Evolutionary conservation across 495 filamentous ascomycete species (phyloP).

Genomic region (Hypoxylon perforatum): DNA sequence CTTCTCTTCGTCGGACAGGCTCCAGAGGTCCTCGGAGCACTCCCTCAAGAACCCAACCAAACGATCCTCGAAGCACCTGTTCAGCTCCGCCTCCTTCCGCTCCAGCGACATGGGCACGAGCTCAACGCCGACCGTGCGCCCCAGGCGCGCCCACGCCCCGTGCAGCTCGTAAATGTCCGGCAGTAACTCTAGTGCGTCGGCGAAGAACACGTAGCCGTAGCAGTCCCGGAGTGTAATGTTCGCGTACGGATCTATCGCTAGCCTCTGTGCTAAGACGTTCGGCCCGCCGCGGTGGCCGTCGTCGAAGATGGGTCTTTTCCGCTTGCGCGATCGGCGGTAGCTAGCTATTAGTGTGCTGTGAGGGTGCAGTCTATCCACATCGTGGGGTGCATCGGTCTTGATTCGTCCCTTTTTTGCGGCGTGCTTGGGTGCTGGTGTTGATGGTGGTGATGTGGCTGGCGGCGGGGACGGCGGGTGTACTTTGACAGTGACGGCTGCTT

Average conservation of each 20-base stretch:
- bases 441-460: neutral
- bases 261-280: neutral
- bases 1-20: neutral
- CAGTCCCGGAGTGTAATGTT: too few species aligned
- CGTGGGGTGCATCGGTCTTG: neutral
- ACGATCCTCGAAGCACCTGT: neutral
- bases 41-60: neutral
- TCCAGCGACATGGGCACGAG: neutral
- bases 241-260: neutral
- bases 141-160: too few species aligned
- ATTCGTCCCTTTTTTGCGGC: neutral
- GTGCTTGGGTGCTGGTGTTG: neutral
- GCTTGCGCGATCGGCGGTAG: neutral
- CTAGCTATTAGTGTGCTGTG: neutral
- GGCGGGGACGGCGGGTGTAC: neutral
- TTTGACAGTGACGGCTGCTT: neutral
- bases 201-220: too few species aligned
- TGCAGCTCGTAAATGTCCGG: too few species aligned
- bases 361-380: neutral
- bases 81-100: neutral
- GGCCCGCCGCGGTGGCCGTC: neutral
- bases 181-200: too few species aligned
- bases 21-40: neutral
- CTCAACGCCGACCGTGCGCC: neutral
- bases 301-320: neutral